Evolutionary conservation across 2,329 filamentous ascomycete genomes (phyloP), one percentile per base, ranked within the genome.

Genomic region (Mycosphaerella arachidis): DNA sequence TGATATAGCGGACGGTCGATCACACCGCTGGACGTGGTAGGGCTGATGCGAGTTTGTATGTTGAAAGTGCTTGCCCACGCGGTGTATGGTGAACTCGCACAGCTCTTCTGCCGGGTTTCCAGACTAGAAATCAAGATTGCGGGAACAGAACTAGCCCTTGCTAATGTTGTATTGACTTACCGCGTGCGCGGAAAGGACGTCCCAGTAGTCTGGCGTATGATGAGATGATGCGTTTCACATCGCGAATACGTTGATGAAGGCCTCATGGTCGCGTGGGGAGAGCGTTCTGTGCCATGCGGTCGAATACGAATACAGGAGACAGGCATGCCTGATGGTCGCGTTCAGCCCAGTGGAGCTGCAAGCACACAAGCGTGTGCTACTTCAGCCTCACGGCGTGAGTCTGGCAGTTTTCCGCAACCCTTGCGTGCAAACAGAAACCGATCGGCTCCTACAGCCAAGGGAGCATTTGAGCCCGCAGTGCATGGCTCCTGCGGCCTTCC

Each of bases 391-490:
- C 24, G 16, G 46, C 46, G 29, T 50, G 20, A 27, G 18, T 27
- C 8, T 43, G 40, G 40, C 29, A 50, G 20, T 27, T 27, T 50
- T 27, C 46, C 12, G 12, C 20, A 20, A 50, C 24, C 9, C 29
- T 12, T 31, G 20, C 20, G 3, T 50, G 24, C 18, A 50, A 50
- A 20, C 46, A 30, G 46, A 27, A 29, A 50, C 3, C 46, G 46
- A 50, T 50, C 46, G 46, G 46, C 46, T 50, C 46, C 46, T 50
- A 29, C 46, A 50, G 46, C 24, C 40, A 30, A 50, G 46, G 46
- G 46, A 50, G 46, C 46, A 50, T 50, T 50, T 50, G 46, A 50
- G 46, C 46, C 29, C 46, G 46, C 46, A 50, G 46, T 29, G 46
- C 29, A 43, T 43, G 40, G 13, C 40, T 43, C 40, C 40, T n/a